phyloP scores from a whole-genome alignment of 179 eudicot species.

The Silene vulgaris region DNA sequence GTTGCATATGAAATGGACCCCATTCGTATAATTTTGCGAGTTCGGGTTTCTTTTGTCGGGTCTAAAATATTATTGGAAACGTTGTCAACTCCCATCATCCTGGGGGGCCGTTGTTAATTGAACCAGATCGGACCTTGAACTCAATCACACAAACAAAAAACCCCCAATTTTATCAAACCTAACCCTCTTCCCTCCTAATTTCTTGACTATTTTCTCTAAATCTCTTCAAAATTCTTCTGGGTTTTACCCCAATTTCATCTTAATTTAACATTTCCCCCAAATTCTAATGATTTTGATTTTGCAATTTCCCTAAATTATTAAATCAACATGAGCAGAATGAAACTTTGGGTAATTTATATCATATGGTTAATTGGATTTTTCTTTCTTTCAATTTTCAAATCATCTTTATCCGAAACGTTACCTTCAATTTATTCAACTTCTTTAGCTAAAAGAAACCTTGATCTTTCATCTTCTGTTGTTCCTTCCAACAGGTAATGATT shows the following conservation, averaged over 20 bases:
- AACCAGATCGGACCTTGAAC: too few relatives aligned
- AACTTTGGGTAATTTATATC: constrained; percentile 14
- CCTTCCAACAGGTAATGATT: constrained; percentile 23
- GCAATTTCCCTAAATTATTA: neutral
- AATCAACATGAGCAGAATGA: constrained; percentile 15
- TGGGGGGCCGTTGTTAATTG: too few relatives aligned
- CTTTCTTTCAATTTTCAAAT: constrained; percentile 30
- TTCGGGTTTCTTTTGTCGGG: neutral
- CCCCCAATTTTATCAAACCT: neutral
- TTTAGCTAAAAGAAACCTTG: constrained; percentile 19
- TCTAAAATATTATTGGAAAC: too few relatives aligned
- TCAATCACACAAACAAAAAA: neutral
- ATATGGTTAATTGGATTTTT: constrained; percentile 29
- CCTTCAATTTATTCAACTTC: constrained; percentile 19
- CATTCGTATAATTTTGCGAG: too few relatives aligned
- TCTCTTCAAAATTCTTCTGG: neutral
- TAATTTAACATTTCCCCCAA: neutral
- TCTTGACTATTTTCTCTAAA: neutral
- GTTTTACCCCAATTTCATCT: neutral
- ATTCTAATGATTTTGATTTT: neutral
- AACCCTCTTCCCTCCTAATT: neutral
- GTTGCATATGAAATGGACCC: too few relatives aligned
- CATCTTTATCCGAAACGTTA: constrained; percentile 23
- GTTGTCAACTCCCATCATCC: too few relatives aligned
- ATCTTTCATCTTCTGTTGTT: constrained; percentile 22